Percentiles rank a stretch among this genome's conserved stretches.
These are phyloP conservation scores for Ophiostoma quercus DNA, from an alignment of 2,329 filamentous ascomycete genomes.

Conservation along the genomic window DNA sequence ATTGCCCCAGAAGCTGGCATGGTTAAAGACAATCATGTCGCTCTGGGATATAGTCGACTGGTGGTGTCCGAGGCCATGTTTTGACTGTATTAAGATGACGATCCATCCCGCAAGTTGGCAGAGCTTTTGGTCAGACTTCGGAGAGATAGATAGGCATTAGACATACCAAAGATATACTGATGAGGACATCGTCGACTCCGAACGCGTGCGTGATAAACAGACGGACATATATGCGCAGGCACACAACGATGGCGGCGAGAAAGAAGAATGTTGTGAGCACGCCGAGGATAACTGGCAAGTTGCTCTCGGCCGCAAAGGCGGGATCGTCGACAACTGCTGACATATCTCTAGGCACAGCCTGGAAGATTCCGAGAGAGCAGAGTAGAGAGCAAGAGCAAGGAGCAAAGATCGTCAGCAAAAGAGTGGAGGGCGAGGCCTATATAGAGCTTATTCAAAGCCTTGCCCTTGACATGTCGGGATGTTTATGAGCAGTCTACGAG, in stretches of 20 bases:
- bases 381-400: not conserved
- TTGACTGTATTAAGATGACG: conserved; percentile 40
- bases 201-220: conserved; percentile 7
- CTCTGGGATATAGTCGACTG: conserved; percentile 34
- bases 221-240: conserved; percentile 19
- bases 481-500: too few relatives aligned
- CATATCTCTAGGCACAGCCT: not conserved
- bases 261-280: conserved; percentile 22
- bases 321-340: conserved; percentile 17
- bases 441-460: not conserved
- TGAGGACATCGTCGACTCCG: conserved; percentile 20
- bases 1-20: conserved; percentile 43
- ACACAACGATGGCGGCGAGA: conserved; percentile 13
- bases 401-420: not conserved
- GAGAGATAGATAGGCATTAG: not conserved
- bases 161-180: conserved; percentile 7
- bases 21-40: conserved; percentile 36
- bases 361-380: not conserved
- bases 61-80: conserved; percentile 46
- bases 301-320: conserved; percentile 30
- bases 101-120: conserved; percentile 32
- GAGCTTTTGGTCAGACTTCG: conserved; percentile 25
- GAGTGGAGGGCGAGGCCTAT: not conserved
- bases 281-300: conserved; percentile 29
- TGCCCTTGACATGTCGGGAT: not conserved